Base-by-base conservation (phyloP, 2,329 filamentous ascomycete genomes). In the Penicillium sp. region DNA sequence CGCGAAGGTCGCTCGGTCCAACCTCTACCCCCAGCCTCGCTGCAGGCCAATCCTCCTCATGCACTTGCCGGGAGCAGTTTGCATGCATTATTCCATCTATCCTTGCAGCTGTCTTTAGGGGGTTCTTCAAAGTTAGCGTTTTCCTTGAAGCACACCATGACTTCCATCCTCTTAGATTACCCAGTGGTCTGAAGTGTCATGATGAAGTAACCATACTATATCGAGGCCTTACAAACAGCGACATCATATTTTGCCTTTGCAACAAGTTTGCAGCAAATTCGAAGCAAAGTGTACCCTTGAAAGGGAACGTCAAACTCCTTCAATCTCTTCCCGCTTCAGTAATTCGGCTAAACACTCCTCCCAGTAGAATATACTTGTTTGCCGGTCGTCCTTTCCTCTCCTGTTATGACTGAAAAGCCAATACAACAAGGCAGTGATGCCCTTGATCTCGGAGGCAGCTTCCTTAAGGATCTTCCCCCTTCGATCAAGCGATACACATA, bases 51-150 rank as follows among this genome's bases (percentile, higher is more conserved):
- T 14, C 22, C 11, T 36, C 53, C 37, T 33, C 14, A 52, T 65
- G 64, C 61, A 64, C 33, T 61, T 58, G 63, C 60, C 61, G 66
- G 66, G 66, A 68, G 64, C 58, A 68, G 64, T 58, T 60, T 53
- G 56, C 55, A 65, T 59, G 58, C 63, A 63, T 58, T 31, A 63
- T 58, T 31, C 46, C 43, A 59, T 60, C 46, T 49, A 60, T 60
- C 64, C 66, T 66, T 66, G 62, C 60, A 63, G 44, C 39, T 47
- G 41, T 46, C 50, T 44, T 9, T 31, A 9, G 27, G 27, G 7
- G 1, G 22, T 22, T 31, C 27, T 31, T 31, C 27, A 31, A 31
- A 31, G 6, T 31, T 6, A 2, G 6, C 27, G 27, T 31, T 31
- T 6, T 31, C 6, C 22, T 22, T 22, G 22, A 22, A 22, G 22